A percentile compares a stretch with the other conserved stretches of the same genome.
Conservation (phyloP, 768 basidiomycete genomes). For the Galerina marginata region DNA sequence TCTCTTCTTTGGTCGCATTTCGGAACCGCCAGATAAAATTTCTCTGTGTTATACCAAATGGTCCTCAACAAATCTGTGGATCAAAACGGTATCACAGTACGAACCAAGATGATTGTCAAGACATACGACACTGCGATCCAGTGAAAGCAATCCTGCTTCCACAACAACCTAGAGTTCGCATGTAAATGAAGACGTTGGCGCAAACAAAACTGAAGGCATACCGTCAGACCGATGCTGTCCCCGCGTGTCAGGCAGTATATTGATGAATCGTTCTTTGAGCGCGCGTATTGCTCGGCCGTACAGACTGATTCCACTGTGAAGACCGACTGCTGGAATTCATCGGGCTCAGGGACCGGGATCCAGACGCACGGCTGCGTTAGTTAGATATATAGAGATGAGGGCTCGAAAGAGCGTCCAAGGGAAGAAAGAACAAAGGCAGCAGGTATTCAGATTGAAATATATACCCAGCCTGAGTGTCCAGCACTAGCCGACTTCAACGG, state of each 20-base stretch:
- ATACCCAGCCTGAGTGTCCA: too few relatives aligned
- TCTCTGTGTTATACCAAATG: constrained; percentile 19
- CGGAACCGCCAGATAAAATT: constrained; percentile 33
- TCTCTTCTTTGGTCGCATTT: constrained; percentile 19
- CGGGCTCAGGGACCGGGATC: too few relatives aligned
- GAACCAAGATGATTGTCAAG: constrained; percentile 35
- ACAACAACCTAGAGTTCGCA: constrained; percentile 32
- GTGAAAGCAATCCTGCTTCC: constrained; percentile 39
- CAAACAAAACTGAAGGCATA: constrained; percentile 17
- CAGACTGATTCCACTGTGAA: constrained; percentile 8
- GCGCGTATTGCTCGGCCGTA: constrained; percentile 9
- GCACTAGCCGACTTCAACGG: too few relatives aligned
- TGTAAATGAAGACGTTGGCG: background rate
- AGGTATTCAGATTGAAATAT: too few relatives aligned
- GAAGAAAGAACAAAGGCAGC: too few relatives aligned
- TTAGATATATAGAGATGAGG: too few relatives aligned
- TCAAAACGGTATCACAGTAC: background rate
- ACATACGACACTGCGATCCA: constrained; percentile 38
- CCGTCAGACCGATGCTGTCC: constrained; percentile 42
- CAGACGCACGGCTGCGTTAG: too few relatives aligned
- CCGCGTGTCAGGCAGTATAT: constrained; percentile 35
- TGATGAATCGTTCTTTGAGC: constrained; percentile 1
- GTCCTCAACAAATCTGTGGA: background rate
- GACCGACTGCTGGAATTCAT: too few relatives aligned
- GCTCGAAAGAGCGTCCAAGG: too few relatives aligned